These are phyloP conservation scores for Leptographium lundbergii DNA, from an alignment of 2,329 filamentous ascomycete species.

Conservation along the genomic window DNA sequence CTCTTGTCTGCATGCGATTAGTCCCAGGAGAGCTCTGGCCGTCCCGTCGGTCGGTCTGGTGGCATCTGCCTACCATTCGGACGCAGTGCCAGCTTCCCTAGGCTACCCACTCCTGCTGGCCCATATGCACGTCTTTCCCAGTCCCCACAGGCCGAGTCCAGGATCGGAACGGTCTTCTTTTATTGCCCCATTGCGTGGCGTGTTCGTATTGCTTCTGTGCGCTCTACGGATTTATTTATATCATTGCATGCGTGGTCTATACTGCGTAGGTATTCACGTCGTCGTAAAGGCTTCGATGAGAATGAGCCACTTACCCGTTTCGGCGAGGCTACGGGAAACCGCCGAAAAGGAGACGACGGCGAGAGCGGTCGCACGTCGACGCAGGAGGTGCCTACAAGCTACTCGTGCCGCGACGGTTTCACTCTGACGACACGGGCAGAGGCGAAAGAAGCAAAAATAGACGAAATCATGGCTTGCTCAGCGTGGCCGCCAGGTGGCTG, in stretches of 20 bases:
- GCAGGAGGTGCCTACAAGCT: background rate
- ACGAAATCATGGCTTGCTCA: background rate
- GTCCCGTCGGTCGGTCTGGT: background rate
- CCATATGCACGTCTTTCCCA: background rate
- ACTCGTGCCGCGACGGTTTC: background rate
- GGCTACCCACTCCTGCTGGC: background rate
- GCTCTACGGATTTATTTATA: too few relatives aligned
- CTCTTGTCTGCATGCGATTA: too few relatives aligned
- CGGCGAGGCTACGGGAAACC: background rate
- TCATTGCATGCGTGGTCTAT: too few relatives aligned
- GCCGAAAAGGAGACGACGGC: background rate
- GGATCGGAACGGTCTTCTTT: background rate
- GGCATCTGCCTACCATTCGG: background rate
- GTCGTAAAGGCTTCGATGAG: too few relatives aligned
- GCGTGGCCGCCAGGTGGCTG: background rate
- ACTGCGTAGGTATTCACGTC: too few relatives aligned
- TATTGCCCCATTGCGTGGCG: background rate
- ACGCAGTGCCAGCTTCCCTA: too few relatives aligned
- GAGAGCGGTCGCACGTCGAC: background rate
- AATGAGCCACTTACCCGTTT: background rate
- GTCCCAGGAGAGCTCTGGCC: background rate
- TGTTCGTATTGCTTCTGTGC: too few relatives aligned
- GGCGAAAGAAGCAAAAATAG: background rate
- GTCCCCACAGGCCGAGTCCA: background rate
- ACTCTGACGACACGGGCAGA: background rate